Evolutionary conservation across 805 yeast species (phyloP).

Genomic region (Ogataea corticis): DNA sequence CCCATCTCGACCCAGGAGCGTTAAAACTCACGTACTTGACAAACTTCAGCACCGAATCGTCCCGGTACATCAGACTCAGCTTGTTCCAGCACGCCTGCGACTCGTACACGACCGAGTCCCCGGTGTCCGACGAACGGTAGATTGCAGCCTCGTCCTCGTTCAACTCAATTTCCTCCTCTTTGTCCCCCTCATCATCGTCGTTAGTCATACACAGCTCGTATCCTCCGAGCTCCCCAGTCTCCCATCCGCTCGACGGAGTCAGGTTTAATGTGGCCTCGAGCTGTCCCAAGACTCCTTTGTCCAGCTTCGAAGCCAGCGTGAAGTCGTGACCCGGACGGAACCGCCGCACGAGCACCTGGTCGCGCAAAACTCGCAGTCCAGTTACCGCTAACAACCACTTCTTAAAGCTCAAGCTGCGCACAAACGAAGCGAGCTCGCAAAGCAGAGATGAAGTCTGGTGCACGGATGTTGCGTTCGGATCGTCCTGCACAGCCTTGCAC

Average conservation of each 20-base stretch:
- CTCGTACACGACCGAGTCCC: constrained; percentile 75
- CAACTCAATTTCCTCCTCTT: constrained; percentile 41
- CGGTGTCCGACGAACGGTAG: constrained; percentile 64
- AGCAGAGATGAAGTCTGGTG: constrained; percentile 37
- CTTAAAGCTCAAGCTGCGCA: constrained; percentile 61
- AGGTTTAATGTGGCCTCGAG: constrained; percentile 80
- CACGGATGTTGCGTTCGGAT: constrained; percentile 19
- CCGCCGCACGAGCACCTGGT: constrained; percentile 73
- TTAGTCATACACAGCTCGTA: constrained; percentile 87
- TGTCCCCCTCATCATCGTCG: constrained; percentile 40
- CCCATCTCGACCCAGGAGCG: constrained; percentile 95
- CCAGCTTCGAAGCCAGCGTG: constrained; percentile 73
- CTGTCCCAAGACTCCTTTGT: constrained; percentile 38
- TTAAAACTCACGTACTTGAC: constrained; percentile 86
- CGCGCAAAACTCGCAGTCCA: constrained; percentile 58
- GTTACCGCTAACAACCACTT: constrained; percentile 71
- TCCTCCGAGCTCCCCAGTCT: constrained; percentile 87
- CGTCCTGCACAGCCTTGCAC: constrained; percentile 9
- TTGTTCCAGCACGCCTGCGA: constrained; percentile 84
- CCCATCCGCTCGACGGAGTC: constrained; percentile 86
- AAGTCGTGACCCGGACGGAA: constrained; percentile 96
- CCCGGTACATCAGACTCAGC: constrained; percentile 75
- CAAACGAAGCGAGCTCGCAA: constrained; percentile 54
- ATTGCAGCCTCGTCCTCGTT: constrained; percentile 81
- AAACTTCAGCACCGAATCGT: constrained; percentile 83